Conservation (phyloP, 345 rosid genomes). For the Aquilaria malaccensis region DNA sequence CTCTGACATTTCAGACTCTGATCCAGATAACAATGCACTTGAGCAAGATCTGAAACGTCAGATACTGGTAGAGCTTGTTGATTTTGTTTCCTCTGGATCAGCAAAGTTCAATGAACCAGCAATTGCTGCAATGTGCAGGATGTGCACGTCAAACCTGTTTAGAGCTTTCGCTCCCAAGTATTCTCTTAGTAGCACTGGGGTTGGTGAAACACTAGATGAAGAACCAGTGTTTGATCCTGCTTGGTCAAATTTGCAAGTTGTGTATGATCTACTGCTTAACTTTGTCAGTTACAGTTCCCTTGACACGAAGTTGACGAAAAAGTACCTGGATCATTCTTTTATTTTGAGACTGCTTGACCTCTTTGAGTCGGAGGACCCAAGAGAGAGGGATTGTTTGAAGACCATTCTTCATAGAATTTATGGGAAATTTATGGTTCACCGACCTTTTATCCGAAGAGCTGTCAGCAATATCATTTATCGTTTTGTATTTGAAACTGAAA, state of each 20-base stretch:
- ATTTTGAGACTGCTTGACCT: conserved; percentile 55
- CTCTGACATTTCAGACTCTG: conserved; percentile 44
- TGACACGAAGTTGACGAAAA: conserved; percentile 63
- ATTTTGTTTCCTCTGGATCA: conserved; percentile 61
- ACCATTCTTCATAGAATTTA: conserved; percentile 66
- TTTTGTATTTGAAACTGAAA: conserved; percentile 68
- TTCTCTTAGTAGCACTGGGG: conserved; percentile 28
- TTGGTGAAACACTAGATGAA: conserved; percentile 59
- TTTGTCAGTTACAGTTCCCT: conserved; percentile 43
- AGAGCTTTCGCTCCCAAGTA: conserved; percentile 68
- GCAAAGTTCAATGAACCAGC: conserved; percentile 60
- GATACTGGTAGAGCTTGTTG: conserved; percentile 48
- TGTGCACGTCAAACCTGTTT: conserved; percentile 57
- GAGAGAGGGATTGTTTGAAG: conserved; percentile 75
- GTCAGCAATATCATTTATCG: conserved; percentile 65
- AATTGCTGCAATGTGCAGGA: conserved; percentile 52
- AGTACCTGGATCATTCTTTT: conserved; percentile 59
- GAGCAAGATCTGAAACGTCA: conserved; percentile 56
- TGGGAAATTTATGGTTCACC: conserved; percentile 68
- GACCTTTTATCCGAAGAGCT: conserved; percentile 63
- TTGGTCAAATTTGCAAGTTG: conserved; percentile 66
- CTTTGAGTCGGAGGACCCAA: conserved; percentile 75
- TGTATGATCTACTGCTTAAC: conserved; percentile 59
- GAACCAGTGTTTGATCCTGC: conserved; percentile 79
- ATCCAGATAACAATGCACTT: conserved; percentile 36